Evolutionary conservation across 73 alveolate genomes (phyloP).

Genomic region (Loxodes magnus): DNA sequence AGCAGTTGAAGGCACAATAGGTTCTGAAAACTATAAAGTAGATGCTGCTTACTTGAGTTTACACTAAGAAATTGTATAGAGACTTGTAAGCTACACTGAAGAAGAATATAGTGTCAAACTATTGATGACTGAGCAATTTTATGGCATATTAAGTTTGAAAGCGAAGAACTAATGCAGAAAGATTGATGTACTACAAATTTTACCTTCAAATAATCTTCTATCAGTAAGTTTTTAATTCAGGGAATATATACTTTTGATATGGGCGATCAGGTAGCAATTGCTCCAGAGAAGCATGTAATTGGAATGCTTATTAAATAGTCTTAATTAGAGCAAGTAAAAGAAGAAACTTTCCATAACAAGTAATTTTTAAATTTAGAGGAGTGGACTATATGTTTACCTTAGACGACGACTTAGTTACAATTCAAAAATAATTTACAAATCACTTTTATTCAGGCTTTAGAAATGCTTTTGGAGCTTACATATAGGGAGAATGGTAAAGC

Average conservation of each 20-base stretch:
- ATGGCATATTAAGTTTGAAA: constrained; percentile 38
- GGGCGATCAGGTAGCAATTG: constrained; percentile 13
- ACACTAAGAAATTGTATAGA: constrained; percentile 51
- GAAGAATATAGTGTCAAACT: constrained; percentile 33
- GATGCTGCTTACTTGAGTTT: constrained; percentile 84
- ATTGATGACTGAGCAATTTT: constrained; percentile 41
- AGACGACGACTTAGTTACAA: constrained; percentile 46
- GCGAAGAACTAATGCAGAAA: constrained; percentile 52
- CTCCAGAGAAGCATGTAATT: constrained; percentile 50
- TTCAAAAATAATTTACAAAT: constrained; percentile 28
- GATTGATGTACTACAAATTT: constrained; percentile 46
- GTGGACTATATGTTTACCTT: constrained; percentile 67
- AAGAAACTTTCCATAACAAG: constrained; percentile 50
- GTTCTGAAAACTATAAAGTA: constrained; percentile 73
- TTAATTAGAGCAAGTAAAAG: constrained; percentile 39
- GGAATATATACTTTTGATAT: constrained; percentile 53
- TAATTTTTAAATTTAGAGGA: no score
- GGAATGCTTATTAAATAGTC: constrained; percentile 45
- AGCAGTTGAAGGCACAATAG: constrained; percentile 90
- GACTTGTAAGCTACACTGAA: constrained; percentile 59
- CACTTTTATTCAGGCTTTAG: constrained; percentile 43
- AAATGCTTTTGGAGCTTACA: constrained; percentile 43
- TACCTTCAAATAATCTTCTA: constrained; percentile 25
- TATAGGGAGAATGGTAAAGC: constrained; percentile 51
- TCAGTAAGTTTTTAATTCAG: no score